Percentiles rank a stretch among this genome's conserved stretches.
Conservation (phyloP, 2,329 filamentous ascomycete genomes). For the Clonostachys sp. region DNA sequence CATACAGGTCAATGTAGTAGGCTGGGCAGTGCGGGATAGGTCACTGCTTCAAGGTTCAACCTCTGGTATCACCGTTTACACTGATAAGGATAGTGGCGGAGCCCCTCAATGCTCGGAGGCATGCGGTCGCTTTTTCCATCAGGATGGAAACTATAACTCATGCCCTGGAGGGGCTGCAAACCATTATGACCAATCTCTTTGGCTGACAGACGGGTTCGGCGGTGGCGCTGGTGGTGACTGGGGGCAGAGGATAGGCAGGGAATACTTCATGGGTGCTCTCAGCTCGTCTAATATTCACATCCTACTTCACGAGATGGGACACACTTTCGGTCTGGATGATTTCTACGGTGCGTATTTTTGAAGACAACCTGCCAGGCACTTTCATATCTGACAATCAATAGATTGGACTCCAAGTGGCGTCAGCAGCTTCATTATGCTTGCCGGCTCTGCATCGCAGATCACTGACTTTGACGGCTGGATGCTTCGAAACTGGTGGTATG, state of each 20-base stretch:
- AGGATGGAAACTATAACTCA: constrained; percentile 1
- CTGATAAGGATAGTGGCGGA: constrained; percentile 27
- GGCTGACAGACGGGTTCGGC: constrained; percentile 37
- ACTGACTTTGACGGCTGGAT: constrained; percentile 47
- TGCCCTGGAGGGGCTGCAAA: constrained; percentile 8
- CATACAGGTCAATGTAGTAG: constrained; percentile 32
- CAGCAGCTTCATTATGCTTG: constrained; percentile 37
- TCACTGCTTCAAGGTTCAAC: constrained; percentile 28
- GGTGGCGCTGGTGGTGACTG: constrained; percentile 41
- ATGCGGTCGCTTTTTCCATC: constrained; percentile 1
- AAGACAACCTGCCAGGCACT: constrained; percentile 5
- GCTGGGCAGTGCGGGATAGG: constrained; percentile 33
- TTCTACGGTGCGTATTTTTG: constrained; percentile 8
- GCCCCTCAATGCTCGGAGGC: constrained; percentile 29
- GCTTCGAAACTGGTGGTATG: constrained; percentile 39
- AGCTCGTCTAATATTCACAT: constrained; percentile 33
- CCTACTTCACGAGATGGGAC: constrained; percentile 38
- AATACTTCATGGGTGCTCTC: constrained; percentile 35
- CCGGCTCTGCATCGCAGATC: constrained; percentile 31
- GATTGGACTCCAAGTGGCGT: constrained; percentile 37
- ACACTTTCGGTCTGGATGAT: constrained; percentile 36
- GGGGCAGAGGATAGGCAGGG: constrained; percentile 35
- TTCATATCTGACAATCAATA: neutral
- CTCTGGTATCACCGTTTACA: constrained; percentile 32
- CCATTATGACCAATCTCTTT: constrained; percentile 41